These are phyloP conservation scores for Psilocybe cyanescens DNA, from an alignment of 768 basidiomycete species.

Conservation along the genomic window DNA sequence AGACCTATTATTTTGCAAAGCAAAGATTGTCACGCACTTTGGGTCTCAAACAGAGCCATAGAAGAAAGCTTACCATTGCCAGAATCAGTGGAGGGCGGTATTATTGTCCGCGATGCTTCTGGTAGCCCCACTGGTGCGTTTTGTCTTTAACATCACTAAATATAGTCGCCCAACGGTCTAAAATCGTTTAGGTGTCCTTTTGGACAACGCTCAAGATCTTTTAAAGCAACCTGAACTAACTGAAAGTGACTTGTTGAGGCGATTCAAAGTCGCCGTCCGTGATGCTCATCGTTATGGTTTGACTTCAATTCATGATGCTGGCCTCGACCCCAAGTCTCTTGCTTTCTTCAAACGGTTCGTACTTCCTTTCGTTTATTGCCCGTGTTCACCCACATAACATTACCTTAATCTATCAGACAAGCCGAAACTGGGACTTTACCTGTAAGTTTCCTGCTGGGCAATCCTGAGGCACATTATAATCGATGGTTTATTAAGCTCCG, in stretches of 20 bases:
- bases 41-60: slow-evolving; percentile 75
- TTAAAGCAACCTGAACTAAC: slow-evolving; percentile 67
- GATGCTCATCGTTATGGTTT: slow-evolving; percentile 76
- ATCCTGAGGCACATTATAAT: not conserved
- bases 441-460: slow-evolving; percentile 34
- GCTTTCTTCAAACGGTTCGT: slow-evolving; percentile 72
- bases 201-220: slow-evolving; percentile 88
- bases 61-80: slow-evolving; percentile 66
- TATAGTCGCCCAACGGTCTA: slow-evolving; percentile 1
- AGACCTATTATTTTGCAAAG: slow-evolving; percentile 79
- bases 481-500: slow-evolving; percentile 55
- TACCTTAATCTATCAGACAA: slow-evolving; percentile 46
- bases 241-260: slow-evolving; percentile 61
- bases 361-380: not conserved
- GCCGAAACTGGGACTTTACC: slow-evolving; percentile 64
- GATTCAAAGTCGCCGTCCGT: slow-evolving; percentile 62
- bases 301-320: slow-evolving; percentile 89
- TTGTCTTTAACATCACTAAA: not conserved
- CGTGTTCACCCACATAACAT: not conserved
- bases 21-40: slow-evolving; percentile 89
- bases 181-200: slow-evolving; percentile 57
- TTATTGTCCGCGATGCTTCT: slow-evolving; percentile 68
- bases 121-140: slow-evolving; percentile 73
- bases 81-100: slow-evolving; percentile 73
- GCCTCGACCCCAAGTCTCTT: slow-evolving; percentile 67